Conservation (phyloP, 2,329 filamentous ascomycete species). For the Amauroascus niger region DNA sequence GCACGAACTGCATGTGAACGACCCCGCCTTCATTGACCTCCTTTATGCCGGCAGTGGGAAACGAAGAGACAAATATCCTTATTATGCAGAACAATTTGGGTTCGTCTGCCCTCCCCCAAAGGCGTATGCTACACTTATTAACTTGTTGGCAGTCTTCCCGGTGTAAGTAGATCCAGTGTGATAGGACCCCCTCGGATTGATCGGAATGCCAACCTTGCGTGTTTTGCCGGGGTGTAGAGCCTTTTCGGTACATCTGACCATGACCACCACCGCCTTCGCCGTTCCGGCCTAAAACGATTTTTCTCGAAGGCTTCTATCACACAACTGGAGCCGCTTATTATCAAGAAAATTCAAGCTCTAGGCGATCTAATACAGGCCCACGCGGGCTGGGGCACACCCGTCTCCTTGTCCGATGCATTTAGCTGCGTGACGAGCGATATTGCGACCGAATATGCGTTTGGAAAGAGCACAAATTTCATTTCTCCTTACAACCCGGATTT, state of each 20-base stretch:
- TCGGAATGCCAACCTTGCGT: not conserved
- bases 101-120: conserved; percentile 13
- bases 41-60: conserved; percentile 19
- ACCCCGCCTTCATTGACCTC: conserved; percentile 19
- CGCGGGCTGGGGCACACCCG: conserved; percentile 5
- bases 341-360: conserved; percentile 15
- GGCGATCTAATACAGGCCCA: conserved; percentile 9
- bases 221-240: conserved; percentile 4
- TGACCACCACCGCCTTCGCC: conserved; percentile 22
- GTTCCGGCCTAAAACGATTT: conserved; percentile 23
- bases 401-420: conserved; percentile 14
- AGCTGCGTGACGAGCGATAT: conserved; percentile 34
- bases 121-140: not conserved
- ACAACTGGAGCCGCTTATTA: conserved; percentile 17
- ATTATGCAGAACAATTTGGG: conserved; percentile 19
- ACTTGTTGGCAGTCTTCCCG: not conserved
- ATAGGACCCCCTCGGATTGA: not conserved
- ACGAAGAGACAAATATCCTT: conserved; percentile 19
- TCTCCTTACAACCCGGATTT: conserved; percentile 27
- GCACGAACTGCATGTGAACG: conserved; percentile 21
- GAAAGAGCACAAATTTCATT: conserved; percentile 20
- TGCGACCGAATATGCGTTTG: conserved; percentile 36
- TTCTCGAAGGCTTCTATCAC: conserved; percentile 21
- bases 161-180: not conserved
- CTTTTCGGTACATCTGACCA: conserved; percentile 25